Percentiles rank a stretch among this genome's conserved stretches.
Evolutionary conservation across 2,329 filamentous ascomycete species (phyloP).

Genomic region (Chalara sp.): DNA sequence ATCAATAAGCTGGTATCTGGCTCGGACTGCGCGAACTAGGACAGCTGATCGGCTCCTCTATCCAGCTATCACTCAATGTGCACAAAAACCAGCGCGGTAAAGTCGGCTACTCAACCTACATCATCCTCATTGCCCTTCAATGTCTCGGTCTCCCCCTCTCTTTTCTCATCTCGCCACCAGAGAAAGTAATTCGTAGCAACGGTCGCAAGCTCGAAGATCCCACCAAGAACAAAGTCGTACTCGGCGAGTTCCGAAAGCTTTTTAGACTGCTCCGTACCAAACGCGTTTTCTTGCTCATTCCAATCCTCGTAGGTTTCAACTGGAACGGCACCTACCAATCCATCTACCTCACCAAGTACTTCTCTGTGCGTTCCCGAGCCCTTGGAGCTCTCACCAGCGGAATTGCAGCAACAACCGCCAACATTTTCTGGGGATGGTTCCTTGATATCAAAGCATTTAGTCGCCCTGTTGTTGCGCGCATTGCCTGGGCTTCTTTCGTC

Average conservation of each 20-base stretch:
- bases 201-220: conserved; percentile 22
- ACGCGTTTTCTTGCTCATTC: conserved; percentile 28
- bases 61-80: conserved; percentile 39
- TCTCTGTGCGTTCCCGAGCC: conserved; percentile 34
- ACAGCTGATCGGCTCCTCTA: conserved; percentile 38
- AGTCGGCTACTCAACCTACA: conserved; percentile 34
- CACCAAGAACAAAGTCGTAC: too few species aligned
- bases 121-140: conserved; percentile 40
- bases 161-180: conserved; percentile 36
- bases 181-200: conserved; percentile 37
- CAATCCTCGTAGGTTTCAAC: conserved; percentile 32
- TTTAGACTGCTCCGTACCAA: conserved; percentile 21
- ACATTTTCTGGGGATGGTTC: conserved; percentile 51
- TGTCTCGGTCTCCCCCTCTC: conserved; percentile 37
- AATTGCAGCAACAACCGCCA: conserved; percentile 48
- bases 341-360: conserved; percentile 35
- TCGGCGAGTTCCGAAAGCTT: too few species aligned
- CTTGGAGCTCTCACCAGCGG: conserved; percentile 40
- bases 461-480: conserved; percentile 24
- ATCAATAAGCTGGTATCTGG: conserved; percentile 25
- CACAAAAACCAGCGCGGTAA: conserved; percentile 26
- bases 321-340: conserved; percentile 35
- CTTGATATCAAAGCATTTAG: conserved; percentile 6
- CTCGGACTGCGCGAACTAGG: conserved; percentile 34
- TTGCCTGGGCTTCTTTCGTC: conserved; percentile 58